These are phyloP conservation scores for Talaromyces liani DNA, from an alignment of 495 filamentous ascomycete species.

Conservation along the genomic window DNA sequence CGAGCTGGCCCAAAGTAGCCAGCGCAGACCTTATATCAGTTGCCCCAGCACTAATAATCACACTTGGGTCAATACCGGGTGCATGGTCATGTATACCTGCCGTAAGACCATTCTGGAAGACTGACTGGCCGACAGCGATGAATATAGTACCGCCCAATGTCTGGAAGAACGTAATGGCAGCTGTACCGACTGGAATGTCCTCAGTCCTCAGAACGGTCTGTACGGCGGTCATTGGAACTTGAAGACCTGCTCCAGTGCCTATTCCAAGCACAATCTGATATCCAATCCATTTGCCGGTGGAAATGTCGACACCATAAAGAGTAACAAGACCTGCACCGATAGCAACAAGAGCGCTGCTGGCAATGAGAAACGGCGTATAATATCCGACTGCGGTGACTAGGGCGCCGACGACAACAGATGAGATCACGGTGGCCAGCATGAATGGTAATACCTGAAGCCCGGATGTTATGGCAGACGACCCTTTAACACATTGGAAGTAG, in stretches of 20 bases:
- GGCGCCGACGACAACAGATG: constrained; percentile 34
- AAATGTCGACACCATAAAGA: constrained; percentile 17
- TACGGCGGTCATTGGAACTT: constrained; percentile 30
- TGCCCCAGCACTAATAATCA: constrained; percentile 48
- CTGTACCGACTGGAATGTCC: constrained; percentile 50
- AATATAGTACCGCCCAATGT: constrained; percentile 64
- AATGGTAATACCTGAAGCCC: constrained; percentile 40
- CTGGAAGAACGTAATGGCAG: constrained; percentile 63
- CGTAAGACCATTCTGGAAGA: constrained; percentile 54
- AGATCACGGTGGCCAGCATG: constrained; percentile 28
- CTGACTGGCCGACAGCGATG: constrained; percentile 53
- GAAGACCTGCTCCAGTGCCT: constrained; percentile 39
- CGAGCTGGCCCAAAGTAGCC: constrained; percentile 16
- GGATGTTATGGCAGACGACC: constrained; percentile 50
- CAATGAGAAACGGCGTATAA: constrained; percentile 37
- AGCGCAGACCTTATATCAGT: constrained; percentile 46
- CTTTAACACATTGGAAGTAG: constrained; percentile 52
- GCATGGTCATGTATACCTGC: constrained; percentile 31
- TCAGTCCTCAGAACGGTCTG: constrained; percentile 18
- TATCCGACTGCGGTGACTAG: constrained; percentile 55
- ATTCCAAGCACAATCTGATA: constrained; percentile 27
- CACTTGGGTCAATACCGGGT: constrained; percentile 35
- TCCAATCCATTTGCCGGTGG: constrained; percentile 20
- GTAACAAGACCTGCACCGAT: constrained; percentile 24
- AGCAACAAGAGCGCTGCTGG: constrained; percentile 12